Evolutionary conservation across 208 protist species (phyloP).

Genomic region (Plasmodiophora brassicae): DNA sequence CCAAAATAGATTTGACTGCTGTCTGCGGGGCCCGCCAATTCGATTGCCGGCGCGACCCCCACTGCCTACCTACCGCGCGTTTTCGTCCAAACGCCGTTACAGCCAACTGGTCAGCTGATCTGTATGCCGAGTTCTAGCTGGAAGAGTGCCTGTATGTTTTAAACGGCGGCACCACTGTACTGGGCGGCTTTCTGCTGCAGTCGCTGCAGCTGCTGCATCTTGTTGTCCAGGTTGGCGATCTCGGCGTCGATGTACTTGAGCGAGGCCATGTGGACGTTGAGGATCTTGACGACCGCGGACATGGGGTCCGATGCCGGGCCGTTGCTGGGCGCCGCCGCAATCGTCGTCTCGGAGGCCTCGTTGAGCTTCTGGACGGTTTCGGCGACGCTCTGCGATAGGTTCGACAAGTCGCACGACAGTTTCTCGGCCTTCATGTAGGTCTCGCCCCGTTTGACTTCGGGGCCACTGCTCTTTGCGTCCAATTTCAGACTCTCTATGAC

Average conservation of each 20-base stretch:
- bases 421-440: background rate
- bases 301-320: background rate
- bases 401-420: background rate
- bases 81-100: too few relatives aligned
- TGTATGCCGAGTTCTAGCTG: too few relatives aligned
- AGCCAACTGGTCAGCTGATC: too few relatives aligned
- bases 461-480: background rate
- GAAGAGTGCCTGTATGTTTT: too few relatives aligned
- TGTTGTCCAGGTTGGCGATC: background rate
- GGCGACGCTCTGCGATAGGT: background rate
- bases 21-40: too few relatives aligned
- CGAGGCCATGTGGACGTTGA: slow-evolving; percentile 13
- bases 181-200: slow-evolving; percentile 7
- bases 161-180: too few relatives aligned
- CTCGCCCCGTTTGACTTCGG: background rate
- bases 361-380: slow-evolving; percentile 1
- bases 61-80: too few relatives aligned
- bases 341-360: background rate
- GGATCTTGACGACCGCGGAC: slow-evolving; percentile 4
- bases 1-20: too few relatives aligned
- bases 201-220: slow-evolving; percentile 14
- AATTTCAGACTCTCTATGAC: background rate
- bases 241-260: slow-evolving; percentile 16
- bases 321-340: background rate
- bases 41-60: too few relatives aligned